Evolutionary conservation across 1,139 yeast species (phyloP), one percentile per base, ranked within the genome.

Genomic region (Debaryomycetaceae sp.): DNA sequence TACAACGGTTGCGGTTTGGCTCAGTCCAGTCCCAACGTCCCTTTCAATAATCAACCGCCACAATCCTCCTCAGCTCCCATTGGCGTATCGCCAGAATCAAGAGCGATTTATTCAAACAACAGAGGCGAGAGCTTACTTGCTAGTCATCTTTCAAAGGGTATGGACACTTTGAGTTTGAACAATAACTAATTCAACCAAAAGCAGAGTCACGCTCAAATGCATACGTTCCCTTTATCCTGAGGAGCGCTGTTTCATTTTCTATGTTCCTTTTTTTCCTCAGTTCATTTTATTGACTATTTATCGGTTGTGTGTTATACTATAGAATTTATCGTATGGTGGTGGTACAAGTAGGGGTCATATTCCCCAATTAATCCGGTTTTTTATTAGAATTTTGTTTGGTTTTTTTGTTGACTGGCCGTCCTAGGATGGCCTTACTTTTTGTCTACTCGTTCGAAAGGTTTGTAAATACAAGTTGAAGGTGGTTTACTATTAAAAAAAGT

Each of bases 141-240:
- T 27, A 33, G 11, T 11, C 31, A 27, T 8, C 31, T 66, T 43
- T 51, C 60, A 38, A 57, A 52, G 44, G 72, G 68, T 49, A 59
- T 69, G 52, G 65, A 66, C 52, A 62, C 71, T n/a, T 65, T 69
- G 56, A 66, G 64, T 51, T 66, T 69, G 54, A 65, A 66, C 52
- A 52, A 49, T 48, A 49, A 49, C 38, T 42, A 39, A 29, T n/a
- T 36, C 11, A 13, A 14, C 13, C 29, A 11, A 5, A 6, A 8
- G 22, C 34, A 31, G 33, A 29, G 36, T 27, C 27, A 33, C 13
- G 23, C 23, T 33, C 7, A 9, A 13, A 14, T 36, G 22, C 23
- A n/a, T 36, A 5, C 27, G 20, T 17, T 17, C 3, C 20, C 20
- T 17, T 4, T 4, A 17, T 17, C 20, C 20, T 17, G 20, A 17